A percentile compares a stretch with the other conserved stretches of the same genome.
Conservation (phyloP, 1,284 basidiomycete species). For the Cystobasidiaceae sp. region DNA sequence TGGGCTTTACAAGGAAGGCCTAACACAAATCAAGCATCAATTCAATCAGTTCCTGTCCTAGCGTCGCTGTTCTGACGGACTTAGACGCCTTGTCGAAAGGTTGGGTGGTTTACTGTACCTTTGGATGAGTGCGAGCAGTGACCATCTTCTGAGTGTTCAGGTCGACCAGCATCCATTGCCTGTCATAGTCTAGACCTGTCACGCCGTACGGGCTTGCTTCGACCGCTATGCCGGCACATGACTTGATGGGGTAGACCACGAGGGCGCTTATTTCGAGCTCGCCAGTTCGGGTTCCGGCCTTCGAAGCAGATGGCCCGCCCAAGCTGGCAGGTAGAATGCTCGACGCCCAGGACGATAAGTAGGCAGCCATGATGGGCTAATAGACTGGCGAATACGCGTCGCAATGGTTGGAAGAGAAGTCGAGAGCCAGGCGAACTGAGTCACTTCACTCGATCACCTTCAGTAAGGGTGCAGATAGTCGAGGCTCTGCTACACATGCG, state of each 20-base stretch:
- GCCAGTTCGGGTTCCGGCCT: not conserved
- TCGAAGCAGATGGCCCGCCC: not conserved
- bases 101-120: not conserved
- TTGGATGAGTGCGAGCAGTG: slow-evolving; percentile 12
- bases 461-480: not conserved
- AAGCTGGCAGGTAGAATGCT: slow-evolving; percentile 1
- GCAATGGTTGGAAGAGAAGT: not conserved
- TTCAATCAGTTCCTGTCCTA: not conserved
- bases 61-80: not conserved
- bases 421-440: too few species aligned
- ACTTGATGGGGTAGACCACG: slow-evolving; percentile 30
- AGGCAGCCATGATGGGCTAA: not conserved
- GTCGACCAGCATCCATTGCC: slow-evolving; percentile 30
- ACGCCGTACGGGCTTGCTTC: slow-evolving; percentile 9
- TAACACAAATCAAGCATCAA: not conserved
- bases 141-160: slow-evolving; percentile 22
- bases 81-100: not conserved
- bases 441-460: not conserved
- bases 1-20: slow-evolving; percentile 20
- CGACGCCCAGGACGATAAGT: slow-evolving; percentile 8
- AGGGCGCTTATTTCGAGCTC: slow-evolving; percentile 18
- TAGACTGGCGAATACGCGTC: not conserved
- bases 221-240: slow-evolving; percentile 12
- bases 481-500: slow-evolving; percentile 7
- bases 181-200: slow-evolving; percentile 17